phyloP scores from a whole-genome alignment of 352 stramenopile species.

The Phytopythium vexans region DNA sequence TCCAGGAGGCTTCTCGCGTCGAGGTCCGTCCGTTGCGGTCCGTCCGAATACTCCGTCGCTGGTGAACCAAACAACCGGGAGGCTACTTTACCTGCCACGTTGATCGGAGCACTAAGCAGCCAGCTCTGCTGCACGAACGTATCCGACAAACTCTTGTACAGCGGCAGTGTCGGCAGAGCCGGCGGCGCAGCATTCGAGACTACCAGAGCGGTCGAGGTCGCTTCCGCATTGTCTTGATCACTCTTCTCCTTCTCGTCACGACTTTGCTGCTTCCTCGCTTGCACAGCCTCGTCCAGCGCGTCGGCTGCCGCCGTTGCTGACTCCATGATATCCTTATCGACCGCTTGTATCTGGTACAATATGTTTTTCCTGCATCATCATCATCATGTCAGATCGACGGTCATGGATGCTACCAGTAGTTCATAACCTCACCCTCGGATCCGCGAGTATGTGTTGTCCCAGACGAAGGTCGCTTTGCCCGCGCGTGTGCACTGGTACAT shows the following conservation, averaged over 20 bases:
- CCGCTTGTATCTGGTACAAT: constrained; percentile 70
- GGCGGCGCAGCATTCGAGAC: constrained; percentile 11
- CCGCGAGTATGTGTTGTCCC: constrained; percentile 84
- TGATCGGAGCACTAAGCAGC: constrained; percentile 64
- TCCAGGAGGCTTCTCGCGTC: constrained; percentile 76
- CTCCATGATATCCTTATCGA: constrained; percentile 67
- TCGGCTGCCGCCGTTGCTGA: constrained; percentile 66
- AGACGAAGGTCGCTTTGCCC: constrained; percentile 58
- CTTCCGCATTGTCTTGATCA: constrained; percentile 33
- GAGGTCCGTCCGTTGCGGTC: constrained; percentile 19
- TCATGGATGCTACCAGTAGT: neutral
- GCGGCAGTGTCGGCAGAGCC: constrained; percentile 26
- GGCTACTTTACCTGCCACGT: constrained; percentile 51
- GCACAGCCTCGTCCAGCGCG: constrained; percentile 63
- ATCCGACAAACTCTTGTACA: constrained; percentile 38
- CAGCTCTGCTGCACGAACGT: constrained; percentile 56
- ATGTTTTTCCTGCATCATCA: constrained; percentile 60
- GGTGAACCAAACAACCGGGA: constrained; percentile 72
- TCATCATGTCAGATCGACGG: neutral
- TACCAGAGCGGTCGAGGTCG: constrained; percentile 35
- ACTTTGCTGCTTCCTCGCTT: constrained; percentile 42
- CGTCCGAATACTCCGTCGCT: constrained; percentile 10
- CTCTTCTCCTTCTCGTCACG: constrained; percentile 27
- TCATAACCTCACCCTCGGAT: constrained; percentile 49
- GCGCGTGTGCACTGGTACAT: constrained; percentile 56